Evolutionary conservation across 1,284 basidiomycete species (phyloP).

Genomic region (Boletus calvinii): DNA sequence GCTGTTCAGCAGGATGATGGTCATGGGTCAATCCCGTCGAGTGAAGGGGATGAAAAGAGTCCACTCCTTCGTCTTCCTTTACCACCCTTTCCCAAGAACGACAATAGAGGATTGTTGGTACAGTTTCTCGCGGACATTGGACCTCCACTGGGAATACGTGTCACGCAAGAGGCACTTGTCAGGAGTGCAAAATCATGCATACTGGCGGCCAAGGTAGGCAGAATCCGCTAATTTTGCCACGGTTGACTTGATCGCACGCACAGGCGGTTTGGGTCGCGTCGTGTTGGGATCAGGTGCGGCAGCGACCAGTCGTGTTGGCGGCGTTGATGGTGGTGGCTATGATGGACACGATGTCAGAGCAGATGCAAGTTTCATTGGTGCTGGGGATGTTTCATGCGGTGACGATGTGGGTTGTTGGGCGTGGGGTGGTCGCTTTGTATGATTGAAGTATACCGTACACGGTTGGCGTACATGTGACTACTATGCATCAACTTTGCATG

Average conservation of each 20-base stretch:
- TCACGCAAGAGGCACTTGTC: slow-evolving; percentile 23
- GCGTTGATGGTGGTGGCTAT: slow-evolving; percentile 41
- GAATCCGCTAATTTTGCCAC: neutral
- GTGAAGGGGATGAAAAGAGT: slow-evolving; percentile 14
- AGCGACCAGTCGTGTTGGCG: slow-evolving; percentile 33
- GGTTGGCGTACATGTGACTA: no score
- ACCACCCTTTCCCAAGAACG: slow-evolving; percentile 4
- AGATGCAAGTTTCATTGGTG: slow-evolving; percentile 36
- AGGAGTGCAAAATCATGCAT: slow-evolving; percentile 42
- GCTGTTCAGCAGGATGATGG: neutral
- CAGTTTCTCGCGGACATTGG: slow-evolving; percentile 13
- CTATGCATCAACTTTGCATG: no score
- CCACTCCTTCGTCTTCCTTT: slow-evolving; percentile 18
- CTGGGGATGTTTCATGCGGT: slow-evolving; percentile 42
- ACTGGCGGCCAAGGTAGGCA: slow-evolving; percentile 47
- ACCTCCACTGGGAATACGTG: slow-evolving; percentile 7
- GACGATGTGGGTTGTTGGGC: slow-evolving; percentile 22
- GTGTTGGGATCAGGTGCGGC: slow-evolving; percentile 21
- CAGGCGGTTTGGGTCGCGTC: slow-evolving; percentile 29
- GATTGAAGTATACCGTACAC: neutral
- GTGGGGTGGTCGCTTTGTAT: neutral
- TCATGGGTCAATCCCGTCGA: neutral
- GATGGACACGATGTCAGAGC: slow-evolving; percentile 47
- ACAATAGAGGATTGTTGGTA: neutral
- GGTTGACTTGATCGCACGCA: slow-evolving; percentile 33